Conservation (phyloP, 305 asterid genomes). For the Solanum hybrid region DNA sequence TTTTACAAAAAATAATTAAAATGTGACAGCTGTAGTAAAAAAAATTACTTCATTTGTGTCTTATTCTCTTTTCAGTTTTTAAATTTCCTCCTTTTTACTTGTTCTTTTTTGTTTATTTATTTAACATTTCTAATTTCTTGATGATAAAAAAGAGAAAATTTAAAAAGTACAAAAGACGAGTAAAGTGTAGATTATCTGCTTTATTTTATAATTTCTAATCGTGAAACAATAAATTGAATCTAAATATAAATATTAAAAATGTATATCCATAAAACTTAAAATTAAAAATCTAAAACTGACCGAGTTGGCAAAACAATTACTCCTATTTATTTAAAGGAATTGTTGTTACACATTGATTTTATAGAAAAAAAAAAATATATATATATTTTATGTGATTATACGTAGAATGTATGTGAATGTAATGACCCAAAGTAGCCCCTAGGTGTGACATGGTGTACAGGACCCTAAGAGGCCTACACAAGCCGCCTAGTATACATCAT, state of each 20-base stretch:
- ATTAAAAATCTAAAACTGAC: no score
- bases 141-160: no score
- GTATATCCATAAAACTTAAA: background rate
- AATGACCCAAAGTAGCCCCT: no score
- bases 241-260: no score
- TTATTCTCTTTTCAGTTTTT: background rate
- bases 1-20: background rate
- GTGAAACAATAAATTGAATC: no score
- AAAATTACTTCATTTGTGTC: background rate
- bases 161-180: background rate
- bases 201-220: no score
- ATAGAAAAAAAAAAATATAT: background rate
- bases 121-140: no score
- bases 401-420: no score
- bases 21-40: background rate
- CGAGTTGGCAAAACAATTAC: background rate
- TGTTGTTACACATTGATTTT: background rate
- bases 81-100: background rate
- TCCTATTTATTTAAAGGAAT: background rate
- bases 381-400: no score
- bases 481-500: no score
- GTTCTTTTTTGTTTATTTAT: background rate
- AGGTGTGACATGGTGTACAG: no score
- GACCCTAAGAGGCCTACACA: no score
- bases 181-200: background rate